phyloP scores from a whole-genome alignment of 345 rosid genomes.

The Eucalyptus sp. region DNA sequence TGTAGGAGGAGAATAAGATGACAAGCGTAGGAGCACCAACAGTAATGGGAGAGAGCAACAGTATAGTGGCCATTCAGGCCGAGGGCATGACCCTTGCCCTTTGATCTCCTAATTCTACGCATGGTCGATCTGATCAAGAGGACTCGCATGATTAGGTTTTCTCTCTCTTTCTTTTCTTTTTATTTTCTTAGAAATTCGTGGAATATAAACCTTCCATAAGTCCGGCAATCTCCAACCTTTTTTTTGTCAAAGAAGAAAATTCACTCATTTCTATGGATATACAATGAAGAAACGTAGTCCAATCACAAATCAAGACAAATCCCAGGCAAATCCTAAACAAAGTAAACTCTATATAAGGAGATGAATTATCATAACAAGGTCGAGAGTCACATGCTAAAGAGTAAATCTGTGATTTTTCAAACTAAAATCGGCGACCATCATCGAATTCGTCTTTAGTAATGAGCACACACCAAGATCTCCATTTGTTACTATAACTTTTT shows the following conservation, averaged over 20 bases:
- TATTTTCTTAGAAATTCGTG: not conserved
- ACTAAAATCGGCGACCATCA: too few relatives aligned
- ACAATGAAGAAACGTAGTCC: too few relatives aligned
- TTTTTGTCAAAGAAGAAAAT: too few relatives aligned
- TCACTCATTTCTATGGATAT: too few relatives aligned
- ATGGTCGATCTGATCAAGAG: not conserved
- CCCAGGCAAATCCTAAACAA: too few relatives aligned
- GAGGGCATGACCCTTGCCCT: not conserved
- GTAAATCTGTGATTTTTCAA: too few relatives aligned
- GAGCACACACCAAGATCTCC: too few relatives aligned
- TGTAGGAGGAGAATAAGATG: not conserved
- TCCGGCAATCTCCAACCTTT: not conserved
- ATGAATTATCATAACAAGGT: accelerated
- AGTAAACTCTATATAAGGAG: too few relatives aligned
- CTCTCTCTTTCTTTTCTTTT: not conserved
- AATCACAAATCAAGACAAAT: too few relatives aligned
- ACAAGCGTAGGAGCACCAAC: not conserved
- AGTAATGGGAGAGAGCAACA: not conserved
- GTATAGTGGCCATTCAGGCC: not conserved
- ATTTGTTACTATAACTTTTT: too few relatives aligned
- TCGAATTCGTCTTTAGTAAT: too few relatives aligned
- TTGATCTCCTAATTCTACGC: not conserved
- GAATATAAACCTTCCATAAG: not conserved
- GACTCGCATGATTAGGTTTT: not conserved
- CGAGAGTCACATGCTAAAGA: too few relatives aligned